Conservation (phyloP, 106 monocot species). For the Dendrobium catenatum region DNA sequence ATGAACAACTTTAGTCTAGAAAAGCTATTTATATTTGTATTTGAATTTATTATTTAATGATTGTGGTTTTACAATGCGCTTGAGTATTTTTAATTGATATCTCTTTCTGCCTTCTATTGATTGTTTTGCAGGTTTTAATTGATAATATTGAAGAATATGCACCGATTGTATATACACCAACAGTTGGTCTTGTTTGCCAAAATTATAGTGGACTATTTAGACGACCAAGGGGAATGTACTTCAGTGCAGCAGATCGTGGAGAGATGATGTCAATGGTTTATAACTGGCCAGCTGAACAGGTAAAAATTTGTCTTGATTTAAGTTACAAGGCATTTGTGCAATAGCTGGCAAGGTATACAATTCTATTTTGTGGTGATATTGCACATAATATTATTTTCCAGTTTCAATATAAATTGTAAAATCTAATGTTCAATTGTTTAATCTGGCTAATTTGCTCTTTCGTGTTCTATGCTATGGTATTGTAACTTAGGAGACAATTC, state of each 20-base stretch:
- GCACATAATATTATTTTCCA: not conserved
- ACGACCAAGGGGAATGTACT: constrained; percentile 98
- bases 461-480: too few relatives aligned
- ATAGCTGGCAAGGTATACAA: not conserved
- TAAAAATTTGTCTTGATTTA: constrained; percentile 7
- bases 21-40: not conserved
- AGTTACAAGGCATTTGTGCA: not conserved
- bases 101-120: constrained; percentile 7
- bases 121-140: constrained; percentile 51
- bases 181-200: constrained; percentile 98
- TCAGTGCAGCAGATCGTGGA: constrained; percentile 92
- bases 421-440: too few relatives aligned
- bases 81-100: not conserved
- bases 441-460: too few relatives aligned
- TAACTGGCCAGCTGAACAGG: constrained; percentile 98
- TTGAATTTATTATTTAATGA: not conserved
- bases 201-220: constrained; percentile 94
- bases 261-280: constrained; percentile 99
- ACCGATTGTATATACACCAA: constrained; percentile 96
- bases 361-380: not conserved
- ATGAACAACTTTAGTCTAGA: not conserved
- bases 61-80: not conserved
- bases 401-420: not conserved
- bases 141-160: constrained; percentile 94
- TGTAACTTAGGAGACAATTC: too few relatives aligned